Base-by-base conservation (phyloP, 1,284 basidiomycete species). In the Rhodotorula sp. region DNA sequence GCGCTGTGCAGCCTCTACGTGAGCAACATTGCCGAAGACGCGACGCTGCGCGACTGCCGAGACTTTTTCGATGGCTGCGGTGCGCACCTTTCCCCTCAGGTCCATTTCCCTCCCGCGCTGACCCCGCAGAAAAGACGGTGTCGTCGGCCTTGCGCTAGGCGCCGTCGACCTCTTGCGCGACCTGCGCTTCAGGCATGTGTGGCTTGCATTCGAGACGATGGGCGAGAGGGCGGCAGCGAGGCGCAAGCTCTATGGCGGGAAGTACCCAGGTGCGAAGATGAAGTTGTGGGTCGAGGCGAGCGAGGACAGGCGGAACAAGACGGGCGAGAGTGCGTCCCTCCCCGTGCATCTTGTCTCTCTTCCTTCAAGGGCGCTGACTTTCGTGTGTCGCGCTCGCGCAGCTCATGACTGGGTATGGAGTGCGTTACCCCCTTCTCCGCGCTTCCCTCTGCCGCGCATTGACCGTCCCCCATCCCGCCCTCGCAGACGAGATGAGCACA, bases 321-420 rank as follows among this genome's bases (percentile, higher is more conserved):
- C 44, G n/a, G 67, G 67, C 10, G 46, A 41, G 27, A 22, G 66
- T 63, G 37, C n/a, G 66, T 53, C n/a, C 17, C 27, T 32, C 15
- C 7, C 32, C 19, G 19, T 34, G 3, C 8, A 29, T 12, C 25
- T 9, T 8, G n/a, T n/a, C n/a, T n/a, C n/a, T n/a, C n/a, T n/a
- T n/a, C n/a, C n/a, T n/a, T n/a, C n/a, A n/a, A n/a, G n/a, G n/a
- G n/a, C 0, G n/a, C 15, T 13, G 37, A 29, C n/a, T 29, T 19
- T 21, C 15, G 21, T 46, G 27, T 19, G 9, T 19, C 34, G 5
- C 44, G 3, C 2, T 1, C 2, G 0, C n/a, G 15, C 55, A 58
- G 64, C 22, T 7, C 51, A 70, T 29, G n/a, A 53, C 12, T 70
- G 69, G 69, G 22, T 46, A 2, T 70, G 69, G 69, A 44, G 69